These are phyloP conservation scores for Calonectria pauciramosa DNA, from an alignment of 2,329 filamentous ascomycete genomes.

Conservation along the genomic window DNA sequence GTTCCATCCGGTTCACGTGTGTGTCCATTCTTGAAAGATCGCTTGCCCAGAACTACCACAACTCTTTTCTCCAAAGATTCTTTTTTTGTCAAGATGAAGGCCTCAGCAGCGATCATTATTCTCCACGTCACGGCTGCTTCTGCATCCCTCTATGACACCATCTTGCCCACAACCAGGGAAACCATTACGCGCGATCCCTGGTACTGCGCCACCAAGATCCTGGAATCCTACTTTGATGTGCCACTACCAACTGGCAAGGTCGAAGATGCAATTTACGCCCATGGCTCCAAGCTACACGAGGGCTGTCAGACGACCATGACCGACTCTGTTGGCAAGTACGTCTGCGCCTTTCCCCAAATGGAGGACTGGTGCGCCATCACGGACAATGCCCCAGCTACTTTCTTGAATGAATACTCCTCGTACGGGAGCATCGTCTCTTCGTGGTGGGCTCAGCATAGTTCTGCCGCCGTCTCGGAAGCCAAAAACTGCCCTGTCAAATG, in stretches of 20 bases:
- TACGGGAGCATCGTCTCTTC: background rate
- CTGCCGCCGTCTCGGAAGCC: background rate
- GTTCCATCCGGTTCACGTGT: no score
- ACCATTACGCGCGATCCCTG: background rate
- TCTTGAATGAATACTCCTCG: background rate
- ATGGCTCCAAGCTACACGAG: background rate
- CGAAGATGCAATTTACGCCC: background rate
- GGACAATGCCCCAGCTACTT: background rate
- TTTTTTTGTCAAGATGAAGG: background rate
- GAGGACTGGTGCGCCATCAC: background rate
- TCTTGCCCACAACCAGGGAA: background rate
- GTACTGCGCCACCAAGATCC: background rate
- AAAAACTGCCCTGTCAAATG: background rate
- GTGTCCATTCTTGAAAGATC: no score
- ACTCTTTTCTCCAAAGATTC: background rate
- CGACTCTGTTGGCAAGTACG: background rate
- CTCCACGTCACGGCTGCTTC: background rate
- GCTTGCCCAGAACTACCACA: no score
- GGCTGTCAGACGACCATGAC: background rate
- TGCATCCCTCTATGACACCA: background rate
- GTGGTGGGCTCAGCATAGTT: background rate
- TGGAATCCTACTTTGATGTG: background rate
- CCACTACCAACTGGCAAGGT: background rate
- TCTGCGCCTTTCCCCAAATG: background rate
- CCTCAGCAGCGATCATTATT: background rate